These are phyloP conservation scores for Sicyos baderoa DNA, from an alignment of 306 rosid species.

Conservation along the genomic window DNA sequence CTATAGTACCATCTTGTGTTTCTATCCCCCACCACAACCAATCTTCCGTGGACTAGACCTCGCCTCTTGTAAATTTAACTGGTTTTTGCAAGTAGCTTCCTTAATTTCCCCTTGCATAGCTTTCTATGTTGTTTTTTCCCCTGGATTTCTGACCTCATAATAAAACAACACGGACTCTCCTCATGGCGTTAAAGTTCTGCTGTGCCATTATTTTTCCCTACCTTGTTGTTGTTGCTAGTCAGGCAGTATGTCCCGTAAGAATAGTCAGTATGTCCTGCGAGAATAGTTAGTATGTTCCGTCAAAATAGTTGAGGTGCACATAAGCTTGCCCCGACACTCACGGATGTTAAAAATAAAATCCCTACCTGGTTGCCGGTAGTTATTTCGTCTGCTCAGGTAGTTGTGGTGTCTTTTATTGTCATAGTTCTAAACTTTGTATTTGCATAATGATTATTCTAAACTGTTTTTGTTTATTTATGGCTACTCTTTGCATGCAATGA, in stretches of 20 bases:
- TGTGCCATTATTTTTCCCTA: constrained; percentile 36
- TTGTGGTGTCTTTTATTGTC: constrained; percentile 26
- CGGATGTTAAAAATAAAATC: too few species aligned
- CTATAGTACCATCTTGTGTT: background rate
- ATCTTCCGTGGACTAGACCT: background rate
- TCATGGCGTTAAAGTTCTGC: constrained; percentile 45
- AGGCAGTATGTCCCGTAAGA: too few species aligned
- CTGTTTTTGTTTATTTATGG: background rate
- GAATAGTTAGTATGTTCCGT: too few species aligned
- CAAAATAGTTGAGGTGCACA: too few species aligned
- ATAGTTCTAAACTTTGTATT: constrained; percentile 26
- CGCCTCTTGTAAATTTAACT: background rate
- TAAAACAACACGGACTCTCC: background rate
- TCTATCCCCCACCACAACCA: background rate
- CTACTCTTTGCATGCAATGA: background rate
- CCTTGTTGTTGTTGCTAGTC: too few species aligned
- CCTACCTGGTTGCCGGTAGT: constrained; percentile 32
- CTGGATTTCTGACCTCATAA: background rate
- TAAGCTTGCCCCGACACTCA: too few species aligned
- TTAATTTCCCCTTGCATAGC: background rate
- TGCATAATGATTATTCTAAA: constrained; percentile 25
- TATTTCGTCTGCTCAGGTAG: constrained; percentile 33
- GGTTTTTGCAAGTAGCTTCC: background rate
- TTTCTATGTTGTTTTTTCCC: background rate
- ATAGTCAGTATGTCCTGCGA: too few species aligned